Conservation (phyloP, 441 rosid species). For the Cnidoscolus chayamansa region DNA sequence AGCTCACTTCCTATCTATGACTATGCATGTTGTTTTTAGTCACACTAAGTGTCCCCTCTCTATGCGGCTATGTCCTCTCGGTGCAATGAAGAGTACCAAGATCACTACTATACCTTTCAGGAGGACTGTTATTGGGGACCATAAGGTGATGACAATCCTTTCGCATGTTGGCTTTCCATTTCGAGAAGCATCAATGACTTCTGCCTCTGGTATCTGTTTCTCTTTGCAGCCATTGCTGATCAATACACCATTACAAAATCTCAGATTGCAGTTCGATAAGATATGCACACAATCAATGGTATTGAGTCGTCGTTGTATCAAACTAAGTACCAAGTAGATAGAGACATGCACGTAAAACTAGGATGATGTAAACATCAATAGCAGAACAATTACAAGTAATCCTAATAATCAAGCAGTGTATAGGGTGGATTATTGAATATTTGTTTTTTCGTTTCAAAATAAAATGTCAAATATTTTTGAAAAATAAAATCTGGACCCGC, state of each 20-base stretch:
- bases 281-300: neutral
- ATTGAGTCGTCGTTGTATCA: neutral
- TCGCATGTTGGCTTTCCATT: conserved; percentile 96
- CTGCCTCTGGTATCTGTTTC: conserved; percentile 87
- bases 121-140: conserved; percentile 46
- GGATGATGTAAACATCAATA: neutral
- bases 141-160: conserved; percentile 71
- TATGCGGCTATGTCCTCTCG: conserved; percentile 7
- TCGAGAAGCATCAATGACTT: conserved; percentile 88
- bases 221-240: conserved; percentile 80
- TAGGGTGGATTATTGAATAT: neutral
- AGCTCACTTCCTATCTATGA: conserved; percentile 16
- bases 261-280: neutral
- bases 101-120: conserved; percentile 8
- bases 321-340: neutral
- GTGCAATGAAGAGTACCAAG: conserved; percentile 23
- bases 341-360: neutral
- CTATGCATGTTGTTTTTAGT: conserved; percentile 21
- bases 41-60: conserved; percentile 27
- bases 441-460: too few species aligned
- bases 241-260: neutral
- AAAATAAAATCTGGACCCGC: too few species aligned
- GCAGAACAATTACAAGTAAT: neutral
- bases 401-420: neutral
- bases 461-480: too few species aligned